phyloP scores from a whole-genome alignment of 331 rosid genomes.

The Acacia pycnantha region DNA sequence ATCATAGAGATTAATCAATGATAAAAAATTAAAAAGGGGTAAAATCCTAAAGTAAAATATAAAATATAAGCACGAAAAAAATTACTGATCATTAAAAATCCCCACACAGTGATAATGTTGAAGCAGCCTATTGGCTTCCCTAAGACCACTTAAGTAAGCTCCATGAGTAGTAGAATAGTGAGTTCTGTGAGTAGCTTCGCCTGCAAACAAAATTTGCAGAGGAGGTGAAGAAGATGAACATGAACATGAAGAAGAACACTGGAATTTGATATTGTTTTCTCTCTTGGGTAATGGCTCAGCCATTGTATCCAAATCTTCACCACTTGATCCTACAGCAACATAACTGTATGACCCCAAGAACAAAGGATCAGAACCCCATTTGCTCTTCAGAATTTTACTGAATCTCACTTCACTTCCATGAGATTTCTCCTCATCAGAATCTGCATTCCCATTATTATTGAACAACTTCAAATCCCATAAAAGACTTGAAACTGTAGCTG shows the following conservation, averaged over 20 bases:
- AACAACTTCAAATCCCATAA: constrained; percentile 6
- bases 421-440: constrained; percentile 20
- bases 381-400: constrained; percentile 63
- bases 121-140: constrained; percentile 96
- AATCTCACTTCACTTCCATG: constrained; percentile 47
- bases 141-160: constrained; percentile 94
- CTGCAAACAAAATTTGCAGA: constrained; percentile 94
- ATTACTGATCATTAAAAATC: constrained; percentile 42
- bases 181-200: constrained; percentile 97
- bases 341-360: constrained; percentile 91
- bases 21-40: constrained; percentile 15
- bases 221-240: constrained; percentile 30
- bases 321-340: constrained; percentile 90
- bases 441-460: neutral
- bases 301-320: constrained; percentile 87
- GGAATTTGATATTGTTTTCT: constrained; percentile 16
- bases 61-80: neutral
- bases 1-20: constrained; percentile 47
- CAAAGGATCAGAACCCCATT: constrained; percentile 86
- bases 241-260: neutral
- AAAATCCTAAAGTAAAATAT: neutral
- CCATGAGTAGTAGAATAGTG: constrained; percentile 99
- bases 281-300: constrained; percentile 83
- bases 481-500: constrained; percentile 61
- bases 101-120: constrained; percentile 74